Conservation (phyloP, 805 yeast genomes). For the Hanseniaspora hatyaiensis region DNA sequence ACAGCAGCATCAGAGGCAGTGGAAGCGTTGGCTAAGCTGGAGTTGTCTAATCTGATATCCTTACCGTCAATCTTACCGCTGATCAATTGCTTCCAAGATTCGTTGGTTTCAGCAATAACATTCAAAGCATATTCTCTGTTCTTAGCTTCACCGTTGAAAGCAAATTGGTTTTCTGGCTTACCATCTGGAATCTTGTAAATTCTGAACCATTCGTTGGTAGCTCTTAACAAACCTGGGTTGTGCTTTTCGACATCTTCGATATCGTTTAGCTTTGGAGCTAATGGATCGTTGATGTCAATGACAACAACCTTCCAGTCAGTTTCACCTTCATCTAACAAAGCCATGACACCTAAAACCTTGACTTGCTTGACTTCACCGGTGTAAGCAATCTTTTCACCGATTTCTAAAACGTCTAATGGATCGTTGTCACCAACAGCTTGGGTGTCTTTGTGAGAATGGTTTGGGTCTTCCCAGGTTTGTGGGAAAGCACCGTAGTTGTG, state of each 20-base stretch:
- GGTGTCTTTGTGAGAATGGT: constrained; percentile 50
- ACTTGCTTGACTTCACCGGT: constrained; percentile 76
- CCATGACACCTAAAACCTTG: constrained; percentile 87
- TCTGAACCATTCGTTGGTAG: constrained; percentile 96
- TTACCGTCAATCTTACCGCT: constrained; percentile 50
- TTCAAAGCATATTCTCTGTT: constrained; percentile 77
- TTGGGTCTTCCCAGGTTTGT: constrained; percentile 93
- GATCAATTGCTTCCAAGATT: constrained; percentile 72
- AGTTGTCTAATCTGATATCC: constrained; percentile 66
- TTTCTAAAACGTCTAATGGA: constrained; percentile 77
- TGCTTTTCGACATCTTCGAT: constrained; percentile 81
- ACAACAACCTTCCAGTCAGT: constrained; percentile 88
- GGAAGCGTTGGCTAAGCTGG: constrained; percentile 52
- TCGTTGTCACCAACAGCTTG: constrained; percentile 70
- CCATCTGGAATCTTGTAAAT: constrained; percentile 97
- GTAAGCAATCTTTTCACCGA: constrained; percentile 53
- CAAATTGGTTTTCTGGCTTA: constrained; percentile 90
- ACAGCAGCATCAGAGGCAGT: constrained; percentile 42
- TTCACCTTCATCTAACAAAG: constrained; percentile 85
- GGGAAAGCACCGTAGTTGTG: constrained; percentile 84
- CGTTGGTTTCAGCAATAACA: constrained; percentile 67
- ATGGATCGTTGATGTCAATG: constrained; percentile 76
- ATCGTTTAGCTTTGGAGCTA: constrained; percentile 76
- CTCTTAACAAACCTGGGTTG: constrained; percentile 85
- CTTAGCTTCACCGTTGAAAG: constrained; percentile 90